Percentiles rank a stretch among this genome's conserved stretches.
phyloP scores from a whole-genome alignment of 106 monocot species.

The Acorus calamus region DNA sequence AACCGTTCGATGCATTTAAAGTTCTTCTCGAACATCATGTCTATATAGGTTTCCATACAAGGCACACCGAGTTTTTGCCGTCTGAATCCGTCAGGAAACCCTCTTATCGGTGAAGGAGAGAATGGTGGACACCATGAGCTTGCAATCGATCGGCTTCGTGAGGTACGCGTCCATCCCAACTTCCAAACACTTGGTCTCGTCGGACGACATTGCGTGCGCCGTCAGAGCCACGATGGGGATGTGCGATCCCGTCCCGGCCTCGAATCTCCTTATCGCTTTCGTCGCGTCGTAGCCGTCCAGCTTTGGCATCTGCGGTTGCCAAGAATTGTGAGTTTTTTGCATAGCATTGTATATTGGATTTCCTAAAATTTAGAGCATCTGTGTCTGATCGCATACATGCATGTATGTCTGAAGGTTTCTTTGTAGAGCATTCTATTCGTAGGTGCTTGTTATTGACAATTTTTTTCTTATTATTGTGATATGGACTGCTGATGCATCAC shows the following conservation, averaged over 20 bases:
- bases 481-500: too few relatives aligned
- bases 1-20: too few relatives aligned
- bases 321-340: neutral
- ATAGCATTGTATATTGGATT: too few relatives aligned
- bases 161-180: conserved; percentile 60
- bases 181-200: conserved; percentile 42
- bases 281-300: conserved; percentile 54
- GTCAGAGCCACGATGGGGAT: conserved; percentile 49
- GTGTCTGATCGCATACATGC: too few relatives aligned
- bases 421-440: too few relatives aligned
- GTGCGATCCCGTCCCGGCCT: conserved; percentile 25
- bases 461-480: too few relatives aligned
- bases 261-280: conserved; percentile 39
- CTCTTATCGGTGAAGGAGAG: conserved; percentile 23
- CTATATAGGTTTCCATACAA: too few relatives aligned
- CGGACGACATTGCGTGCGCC: conserved; percentile 57
- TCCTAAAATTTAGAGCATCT: too few relatives aligned
- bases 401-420: too few relatives aligned
- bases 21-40: too few relatives aligned
- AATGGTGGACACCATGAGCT: conserved; percentile 41
- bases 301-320: conserved; percentile 42
- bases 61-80: too few relatives aligned
- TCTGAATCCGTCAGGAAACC: neutral
- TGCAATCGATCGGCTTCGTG: conserved; percentile 46
- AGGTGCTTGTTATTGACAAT: too few relatives aligned